Percentiles rank a stretch among this genome's conserved stretches.
Conservation (phyloP, 1,139 yeast genomes). For the Saccharomyces pastorianus region DNA sequence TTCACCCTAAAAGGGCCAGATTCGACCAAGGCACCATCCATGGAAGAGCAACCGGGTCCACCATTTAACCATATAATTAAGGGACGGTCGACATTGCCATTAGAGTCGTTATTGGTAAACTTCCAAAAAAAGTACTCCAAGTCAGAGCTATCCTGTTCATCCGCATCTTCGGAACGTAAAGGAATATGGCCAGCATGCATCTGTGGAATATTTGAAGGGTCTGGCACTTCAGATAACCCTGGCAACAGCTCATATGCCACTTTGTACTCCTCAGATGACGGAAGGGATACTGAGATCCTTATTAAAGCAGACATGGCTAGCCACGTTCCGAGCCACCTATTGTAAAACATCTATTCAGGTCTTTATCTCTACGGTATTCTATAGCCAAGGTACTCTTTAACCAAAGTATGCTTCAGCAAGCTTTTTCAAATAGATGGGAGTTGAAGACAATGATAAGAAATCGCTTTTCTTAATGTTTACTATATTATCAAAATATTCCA, state of each 20-base stretch:
- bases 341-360: neutral
- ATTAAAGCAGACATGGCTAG: neutral
- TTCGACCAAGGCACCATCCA: conserved; percentile 96
- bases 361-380: neutral
- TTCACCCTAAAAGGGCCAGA: conserved; percentile 76
- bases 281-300: conserved; percentile 5
- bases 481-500: neutral
- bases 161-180: conserved; percentile 23
- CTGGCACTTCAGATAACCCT: conserved; percentile 19
- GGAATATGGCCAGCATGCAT: conserved; percentile 69
- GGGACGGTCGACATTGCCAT: conserved; percentile 24
- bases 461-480: neutral
- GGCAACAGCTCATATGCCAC: conserved; percentile 28
- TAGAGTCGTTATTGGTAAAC: conserved; percentile 33
- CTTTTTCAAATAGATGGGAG: neutral
- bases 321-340: neutral
- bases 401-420: neutral
- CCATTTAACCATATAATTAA: conserved; percentile 88
- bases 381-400: neutral
- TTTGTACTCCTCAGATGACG: conserved; percentile 13
- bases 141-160: conserved; percentile 44
- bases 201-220: conserved; percentile 17
- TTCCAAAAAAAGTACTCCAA: conserved; percentile 80
- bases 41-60: conserved; percentile 94
- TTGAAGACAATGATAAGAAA: neutral